Conservation (phyloP, 2,329 filamentous ascomycete genomes). For the Fonsecaea monophora region DNA sequence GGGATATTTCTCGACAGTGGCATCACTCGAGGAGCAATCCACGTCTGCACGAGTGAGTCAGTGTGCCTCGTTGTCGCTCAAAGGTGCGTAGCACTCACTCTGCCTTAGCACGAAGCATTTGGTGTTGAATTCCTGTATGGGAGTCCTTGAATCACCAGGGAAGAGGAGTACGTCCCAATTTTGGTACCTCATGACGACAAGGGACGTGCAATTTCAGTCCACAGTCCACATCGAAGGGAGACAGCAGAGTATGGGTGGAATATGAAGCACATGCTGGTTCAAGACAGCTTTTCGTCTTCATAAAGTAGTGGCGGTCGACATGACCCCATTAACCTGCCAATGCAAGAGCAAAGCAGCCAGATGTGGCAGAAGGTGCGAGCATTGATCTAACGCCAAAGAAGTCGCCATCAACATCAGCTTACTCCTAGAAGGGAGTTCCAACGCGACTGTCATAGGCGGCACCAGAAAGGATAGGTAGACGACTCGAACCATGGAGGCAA, state of each 20-base stretch:
- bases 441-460: background rate
- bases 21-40: slow-evolving; percentile 7
- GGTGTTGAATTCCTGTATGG: slow-evolving; percentile 82
- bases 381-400: background rate
- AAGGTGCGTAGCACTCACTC: slow-evolving; percentile 51
- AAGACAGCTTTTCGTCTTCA: background rate
- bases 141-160: slow-evolving; percentile 69
- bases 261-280: background rate
- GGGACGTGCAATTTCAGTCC: background rate
- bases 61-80: background rate
- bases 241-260: background rate
- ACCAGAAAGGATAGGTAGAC: background rate
- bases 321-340: background rate
- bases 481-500: background rate
- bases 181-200: slow-evolving; percentile 74
- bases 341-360: slow-evolving; percentile 3
- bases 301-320: background rate
- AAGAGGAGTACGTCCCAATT: slow-evolving; percentile 88
- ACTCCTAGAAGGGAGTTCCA: background rate
- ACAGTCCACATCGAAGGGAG: background rate
- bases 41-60: slow-evolving; percentile 19
- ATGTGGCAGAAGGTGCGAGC: background rate
- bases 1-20: slow-evolving; percentile 9
- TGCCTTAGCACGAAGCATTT: slow-evolving; percentile 69
- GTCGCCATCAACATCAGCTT: slow-evolving; percentile 1